Base-by-base conservation (phyloP, 2,329 filamentous ascomycete genomes). In the Neonectria magnoliae region DNA sequence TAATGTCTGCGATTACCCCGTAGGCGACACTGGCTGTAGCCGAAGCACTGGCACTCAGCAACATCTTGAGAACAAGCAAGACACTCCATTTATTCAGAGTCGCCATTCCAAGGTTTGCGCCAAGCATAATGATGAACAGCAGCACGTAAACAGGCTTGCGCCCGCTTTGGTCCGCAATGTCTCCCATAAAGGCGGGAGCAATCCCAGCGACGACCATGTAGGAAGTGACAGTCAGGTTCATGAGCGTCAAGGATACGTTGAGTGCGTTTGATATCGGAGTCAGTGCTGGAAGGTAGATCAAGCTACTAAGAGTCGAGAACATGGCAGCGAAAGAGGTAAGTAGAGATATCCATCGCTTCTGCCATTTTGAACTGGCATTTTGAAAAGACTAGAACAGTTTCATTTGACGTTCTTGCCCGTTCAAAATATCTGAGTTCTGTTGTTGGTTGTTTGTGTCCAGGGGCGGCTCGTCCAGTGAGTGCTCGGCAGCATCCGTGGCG, bases 121-220 rank as follows among this genome's bases (percentile, higher is more conserved):
- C 75, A 2, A 87, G 71, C 68, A 86, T 87, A 14, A 88, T 81
- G 20, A 75, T 64, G 54, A 88, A 85, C 41, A 81, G 80, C 18
- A 87, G 73, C 13, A 88, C 78, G 64, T 86, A 87, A 1, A 85
- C 85, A 0, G 85, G 86, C 11, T 86, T 79, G 25, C 86, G 81
- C 2, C 87, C 87, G 5, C 82, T 79, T 57, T 78, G 79, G 68
- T 89, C 87, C 1, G 84, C 85, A 31, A 88, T 82, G 55, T 85
- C 84, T 2, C 86, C 87, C 47, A 65, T 48, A 18, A 65, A 65
- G 1, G 62, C 58, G 4, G 58, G 55, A 84, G 64, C 64, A 13
- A 66, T 54, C 0, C 60, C 57, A n/a, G 52, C 64, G 2, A 66
- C 56, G 9, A 64, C 25, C 31, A 67, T 41, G 20, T 69, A 69